Percentiles rank a stretch among this genome's conserved stretches.
Evolutionary conservation across 2,329 filamentous ascomycete genomes (phyloP).

Genomic region (Monilinia fructicola): DNA sequence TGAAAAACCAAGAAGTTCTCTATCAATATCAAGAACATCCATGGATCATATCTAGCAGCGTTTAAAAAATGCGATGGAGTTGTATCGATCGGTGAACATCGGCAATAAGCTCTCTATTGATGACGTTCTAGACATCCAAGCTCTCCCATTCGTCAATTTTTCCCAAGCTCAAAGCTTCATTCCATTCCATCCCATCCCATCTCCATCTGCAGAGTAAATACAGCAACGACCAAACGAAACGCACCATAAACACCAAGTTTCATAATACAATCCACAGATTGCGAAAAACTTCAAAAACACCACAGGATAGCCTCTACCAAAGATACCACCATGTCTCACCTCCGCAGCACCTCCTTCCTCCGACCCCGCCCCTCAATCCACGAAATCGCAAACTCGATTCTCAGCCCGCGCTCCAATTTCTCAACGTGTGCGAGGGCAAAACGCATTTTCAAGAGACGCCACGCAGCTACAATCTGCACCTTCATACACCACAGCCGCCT

Average conservation of each 20-base stretch:
- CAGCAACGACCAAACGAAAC: background rate
- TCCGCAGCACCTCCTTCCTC: conserved; percentile 19
- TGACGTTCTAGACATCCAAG: conserved; percentile 8
- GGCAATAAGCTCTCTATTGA: background rate
- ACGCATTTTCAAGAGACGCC: background rate
- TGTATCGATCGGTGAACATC: background rate
- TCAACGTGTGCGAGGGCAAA: background rate
- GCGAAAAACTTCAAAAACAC: no score
- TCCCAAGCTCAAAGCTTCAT: conserved; percentile 7
- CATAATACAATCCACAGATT: background rate
- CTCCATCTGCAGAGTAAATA: background rate
- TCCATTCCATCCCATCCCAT: background rate
- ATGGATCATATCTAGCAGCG: no score
- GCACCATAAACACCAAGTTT: background rate
- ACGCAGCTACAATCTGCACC: no score
- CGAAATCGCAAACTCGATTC: conserved; percentile 33
- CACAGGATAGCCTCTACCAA: background rate
- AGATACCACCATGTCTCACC: conserved; percentile 15
- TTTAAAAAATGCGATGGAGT: background rate
- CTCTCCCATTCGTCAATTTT: conserved; percentile 14
- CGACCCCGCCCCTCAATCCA: conserved; percentile 34
- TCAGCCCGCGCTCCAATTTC: conserved; percentile 24
- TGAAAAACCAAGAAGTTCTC: no score
- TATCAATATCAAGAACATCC: no score
- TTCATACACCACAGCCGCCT: background rate